Evolutionary conservation across 176 grass and related monocot species (phyloP).

Genomic region (Rhynchospora tenuis): DNA sequence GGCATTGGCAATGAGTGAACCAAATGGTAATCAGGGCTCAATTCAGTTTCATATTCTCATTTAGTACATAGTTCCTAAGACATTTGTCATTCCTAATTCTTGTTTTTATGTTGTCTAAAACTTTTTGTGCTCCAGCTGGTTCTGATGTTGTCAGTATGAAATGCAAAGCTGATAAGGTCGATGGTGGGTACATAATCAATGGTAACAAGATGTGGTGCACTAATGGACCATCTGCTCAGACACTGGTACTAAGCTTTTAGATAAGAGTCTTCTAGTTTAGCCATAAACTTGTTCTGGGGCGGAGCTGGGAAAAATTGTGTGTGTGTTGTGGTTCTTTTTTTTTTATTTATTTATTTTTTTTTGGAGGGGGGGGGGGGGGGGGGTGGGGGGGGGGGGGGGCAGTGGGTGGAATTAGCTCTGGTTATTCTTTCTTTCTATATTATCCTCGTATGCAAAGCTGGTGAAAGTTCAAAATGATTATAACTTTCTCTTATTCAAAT

Average conservation of each 20-base stretch:
- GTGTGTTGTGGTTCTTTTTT: no score
- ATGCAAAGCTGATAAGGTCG: conserved; percentile 85
- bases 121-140: conserved; percentile 51
- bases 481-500: not conserved
- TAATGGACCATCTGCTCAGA: conserved; percentile 87
- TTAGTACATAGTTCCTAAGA: not conserved
- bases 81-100: not conserved
- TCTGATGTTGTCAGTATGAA: conserved; percentile 99
- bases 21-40: conserved; percentile 57
- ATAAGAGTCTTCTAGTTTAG: not conserved
- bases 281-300: not conserved
- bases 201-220: conserved; percentile 99
- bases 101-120: conserved; percentile 1
- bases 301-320: no score
- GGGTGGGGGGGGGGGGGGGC: no score
- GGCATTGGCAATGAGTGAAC: conserved; percentile 92
- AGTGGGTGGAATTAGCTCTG: no score
- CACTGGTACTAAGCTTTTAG: conserved; percentile 49
- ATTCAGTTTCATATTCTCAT: conserved; percentile 4
- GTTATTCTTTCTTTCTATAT: conserved; percentile 15
- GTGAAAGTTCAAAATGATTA: not conserved
- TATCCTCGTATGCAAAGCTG: not conserved
- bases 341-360: no score
- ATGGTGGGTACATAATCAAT: conserved; percentile 81
- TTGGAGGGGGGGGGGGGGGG: no score